Conservation (phyloP, 306 rosid species). For the Alnus rubra region DNA sequence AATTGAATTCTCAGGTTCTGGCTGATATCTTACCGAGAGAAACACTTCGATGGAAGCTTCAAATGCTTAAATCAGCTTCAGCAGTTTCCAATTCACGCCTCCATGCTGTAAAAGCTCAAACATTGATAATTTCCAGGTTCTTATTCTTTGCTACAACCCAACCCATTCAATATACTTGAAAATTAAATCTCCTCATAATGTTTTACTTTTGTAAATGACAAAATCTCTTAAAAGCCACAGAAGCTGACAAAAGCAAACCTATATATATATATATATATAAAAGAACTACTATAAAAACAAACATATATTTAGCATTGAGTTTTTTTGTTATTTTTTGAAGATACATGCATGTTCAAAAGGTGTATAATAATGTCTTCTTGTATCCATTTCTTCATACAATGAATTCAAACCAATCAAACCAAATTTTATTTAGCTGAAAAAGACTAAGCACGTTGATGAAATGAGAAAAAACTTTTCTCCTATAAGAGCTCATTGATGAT, state of each 20-base stretch:
- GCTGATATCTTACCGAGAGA: constrained; percentile 73
- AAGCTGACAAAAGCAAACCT: not conserved
- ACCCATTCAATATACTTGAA: constrained; percentile 7
- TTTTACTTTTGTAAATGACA: not conserved
- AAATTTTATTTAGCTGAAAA: not conserved
- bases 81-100: constrained; percentile 66
- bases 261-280: fast-evolving
- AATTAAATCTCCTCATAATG: not conserved
- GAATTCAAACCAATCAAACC: not conserved
- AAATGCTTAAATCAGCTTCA: constrained; percentile 77
- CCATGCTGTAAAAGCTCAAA: constrained; percentile 77
- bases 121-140: constrained; percentile 79
- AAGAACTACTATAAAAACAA: not conserved
- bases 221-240: not conserved
- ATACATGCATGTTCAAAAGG: not conserved
- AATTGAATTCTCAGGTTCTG: constrained; percentile 62
- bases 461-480: not conserved
- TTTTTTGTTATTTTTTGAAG: not conserved
- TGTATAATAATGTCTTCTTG: not conserved
- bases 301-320: not conserved
- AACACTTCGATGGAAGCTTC: constrained; percentile 77
- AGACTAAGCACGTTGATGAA: not conserved
- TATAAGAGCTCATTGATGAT: not conserved
- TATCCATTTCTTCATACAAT: not conserved
- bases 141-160: constrained; percentile 8